Conservation (phyloP, 768 basidiomycete species). For the Boletus rubroflammeus region DNA sequence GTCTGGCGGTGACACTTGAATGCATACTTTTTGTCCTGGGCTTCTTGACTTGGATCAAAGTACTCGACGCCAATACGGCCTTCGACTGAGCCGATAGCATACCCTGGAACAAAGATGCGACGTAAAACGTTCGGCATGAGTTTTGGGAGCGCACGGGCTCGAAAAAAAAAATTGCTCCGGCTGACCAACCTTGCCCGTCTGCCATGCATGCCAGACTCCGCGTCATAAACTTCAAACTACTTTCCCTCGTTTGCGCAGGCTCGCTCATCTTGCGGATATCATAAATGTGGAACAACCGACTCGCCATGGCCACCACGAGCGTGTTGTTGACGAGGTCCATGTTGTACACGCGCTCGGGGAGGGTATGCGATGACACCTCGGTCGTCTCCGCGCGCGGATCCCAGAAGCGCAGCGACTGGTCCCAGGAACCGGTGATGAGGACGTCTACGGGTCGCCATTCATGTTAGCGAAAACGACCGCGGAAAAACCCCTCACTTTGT, state of each 20-base stretch:
- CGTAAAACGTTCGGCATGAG: neutral
- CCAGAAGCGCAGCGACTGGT: conserved; percentile 84
- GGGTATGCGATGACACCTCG: conserved; percentile 53
- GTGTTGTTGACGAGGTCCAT: conserved; percentile 75
- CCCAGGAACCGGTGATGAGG: conserved; percentile 90
- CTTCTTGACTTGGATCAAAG: conserved; percentile 74
- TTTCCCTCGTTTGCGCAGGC: conserved; percentile 80
- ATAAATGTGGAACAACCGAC: conserved; percentile 85
- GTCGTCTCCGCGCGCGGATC: conserved; percentile 64
- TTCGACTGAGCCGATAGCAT: conserved; percentile 90
- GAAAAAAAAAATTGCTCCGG: conserved; percentile 9
- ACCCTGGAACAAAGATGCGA: conserved; percentile 49
- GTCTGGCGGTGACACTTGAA: conserved; percentile 96
- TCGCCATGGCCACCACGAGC: conserved; percentile 92
- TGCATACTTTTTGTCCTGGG: conserved; percentile 77
- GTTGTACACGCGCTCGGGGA: conserved; percentile 83
- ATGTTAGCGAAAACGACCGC: neutral
- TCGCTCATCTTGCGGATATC: conserved; percentile 76
- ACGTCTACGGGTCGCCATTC: conserved; percentile 42
- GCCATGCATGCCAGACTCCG: conserved; percentile 88
- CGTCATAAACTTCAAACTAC: conserved; percentile 94
- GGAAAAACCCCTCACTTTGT: conserved; percentile 52
- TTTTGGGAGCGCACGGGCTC: neutral
- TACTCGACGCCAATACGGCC: conserved; percentile 97
- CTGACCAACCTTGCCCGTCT: conserved; percentile 71